Percentiles rank a stretch among this genome's conserved stretches.
Evolutionary conservation across 2,329 filamentous ascomycete genomes (phyloP).

Genomic region (Cercospora janseana): DNA sequence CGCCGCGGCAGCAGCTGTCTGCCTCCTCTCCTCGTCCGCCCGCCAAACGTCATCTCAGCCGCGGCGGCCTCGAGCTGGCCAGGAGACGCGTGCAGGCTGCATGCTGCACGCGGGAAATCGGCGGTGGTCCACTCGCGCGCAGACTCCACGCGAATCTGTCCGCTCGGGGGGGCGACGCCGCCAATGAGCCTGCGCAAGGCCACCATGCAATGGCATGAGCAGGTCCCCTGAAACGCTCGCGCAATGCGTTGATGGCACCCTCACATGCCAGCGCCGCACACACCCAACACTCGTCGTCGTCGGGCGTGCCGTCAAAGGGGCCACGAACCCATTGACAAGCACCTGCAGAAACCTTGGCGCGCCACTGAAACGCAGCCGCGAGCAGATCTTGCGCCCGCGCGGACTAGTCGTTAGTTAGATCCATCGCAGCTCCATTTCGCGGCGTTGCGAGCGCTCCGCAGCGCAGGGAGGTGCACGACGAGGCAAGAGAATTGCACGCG

Average conservation of each 20-base stretch:
- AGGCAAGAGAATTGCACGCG: no score
- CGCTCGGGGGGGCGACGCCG: no score
- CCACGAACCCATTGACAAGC: not conserved
- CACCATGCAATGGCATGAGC: not conserved
- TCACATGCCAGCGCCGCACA: constrained; percentile 6
- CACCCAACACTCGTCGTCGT: not conserved
- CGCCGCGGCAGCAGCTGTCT: no score
- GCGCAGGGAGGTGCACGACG: not conserved
- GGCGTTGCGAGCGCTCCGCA: not conserved
- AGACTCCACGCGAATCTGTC: no score
- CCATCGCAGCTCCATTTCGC: not conserved
- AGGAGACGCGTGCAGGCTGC: no score
- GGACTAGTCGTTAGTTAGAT: not conserved
- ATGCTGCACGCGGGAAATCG: no score
- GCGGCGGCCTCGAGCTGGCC: no score
- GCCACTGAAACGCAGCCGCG: not conserved
- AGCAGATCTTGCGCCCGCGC: constrained; percentile 6
- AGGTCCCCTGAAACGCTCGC: constrained; percentile 3
- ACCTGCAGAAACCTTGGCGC: not conserved
- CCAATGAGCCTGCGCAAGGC: not conserved
- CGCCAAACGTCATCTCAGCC: no score
- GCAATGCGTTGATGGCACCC: constrained; percentile 7
- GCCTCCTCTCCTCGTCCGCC: no score
- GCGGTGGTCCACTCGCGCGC: no score
- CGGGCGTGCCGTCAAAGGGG: not conserved